Evolutionary conservation across 2,329 filamentous ascomycete genomes (phyloP).

Genomic region (Plectosphaerella plurivora): DNA sequence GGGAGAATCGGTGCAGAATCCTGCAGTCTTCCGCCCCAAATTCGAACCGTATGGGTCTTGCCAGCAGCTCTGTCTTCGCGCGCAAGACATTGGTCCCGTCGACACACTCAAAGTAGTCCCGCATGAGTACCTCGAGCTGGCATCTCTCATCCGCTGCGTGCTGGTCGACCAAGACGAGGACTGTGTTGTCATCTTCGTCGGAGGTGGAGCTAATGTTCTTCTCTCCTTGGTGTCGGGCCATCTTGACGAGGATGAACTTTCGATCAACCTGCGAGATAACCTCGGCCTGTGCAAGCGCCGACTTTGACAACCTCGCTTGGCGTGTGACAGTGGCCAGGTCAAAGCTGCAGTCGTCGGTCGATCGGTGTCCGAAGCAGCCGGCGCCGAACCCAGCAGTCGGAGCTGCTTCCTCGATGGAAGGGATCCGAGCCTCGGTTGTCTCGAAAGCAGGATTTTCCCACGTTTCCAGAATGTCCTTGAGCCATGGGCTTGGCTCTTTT

Average conservation of each 20-base stretch:
- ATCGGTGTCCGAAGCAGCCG: slow-evolving; percentile 13
- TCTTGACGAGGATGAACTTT: slow-evolving; percentile 78
- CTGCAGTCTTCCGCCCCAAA: slow-evolving; percentile 55
- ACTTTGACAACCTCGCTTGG: slow-evolving; percentile 54
- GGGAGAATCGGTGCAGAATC: slow-evolving; percentile 49
- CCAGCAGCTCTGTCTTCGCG: slow-evolving; percentile 31
- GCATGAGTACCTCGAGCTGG: slow-evolving; percentile 70
- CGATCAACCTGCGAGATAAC: slow-evolving; percentile 80
- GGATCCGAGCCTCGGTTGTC: slow-evolving; percentile 39
- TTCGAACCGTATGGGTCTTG: slow-evolving; percentile 59
- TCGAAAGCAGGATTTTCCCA: slow-evolving; percentile 79
- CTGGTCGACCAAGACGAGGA: slow-evolving; percentile 80
- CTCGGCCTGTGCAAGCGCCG: slow-evolving; percentile 52
- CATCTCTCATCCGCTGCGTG: slow-evolving; percentile 92
- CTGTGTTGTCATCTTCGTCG: slow-evolving; percentile 26
- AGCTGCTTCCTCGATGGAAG: slow-evolving; percentile 24
- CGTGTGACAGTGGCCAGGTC: slow-evolving; percentile 11
- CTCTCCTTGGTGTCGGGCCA: slow-evolving; percentile 22
- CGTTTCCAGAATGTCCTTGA: slow-evolving; percentile 52
- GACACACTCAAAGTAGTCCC: slow-evolving; percentile 36
- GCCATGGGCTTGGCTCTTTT: slow-evolving; percentile 41
- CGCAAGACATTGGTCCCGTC: slow-evolving; percentile 3
- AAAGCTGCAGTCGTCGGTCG: not conserved
- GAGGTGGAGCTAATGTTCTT: not conserved
- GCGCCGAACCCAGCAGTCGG: not conserved